Conservation (phyloP, 768 basidiomycete genomes). For the Collybia mongolica region DNA sequence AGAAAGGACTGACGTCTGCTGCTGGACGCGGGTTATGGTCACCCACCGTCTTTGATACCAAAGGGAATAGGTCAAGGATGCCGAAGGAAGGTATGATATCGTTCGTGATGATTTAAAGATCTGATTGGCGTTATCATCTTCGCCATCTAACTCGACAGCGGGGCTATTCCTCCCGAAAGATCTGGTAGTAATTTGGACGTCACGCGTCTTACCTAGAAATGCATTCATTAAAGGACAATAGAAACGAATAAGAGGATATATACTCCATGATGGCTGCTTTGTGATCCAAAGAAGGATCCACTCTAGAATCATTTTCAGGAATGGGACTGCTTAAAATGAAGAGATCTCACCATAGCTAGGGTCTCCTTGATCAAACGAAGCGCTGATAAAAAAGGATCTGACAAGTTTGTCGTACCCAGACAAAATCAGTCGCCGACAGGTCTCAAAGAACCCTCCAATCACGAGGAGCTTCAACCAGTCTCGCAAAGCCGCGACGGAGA, state of each 20-base stretch:
- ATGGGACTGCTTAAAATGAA: not conserved
- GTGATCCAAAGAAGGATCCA: constrained; percentile 64
- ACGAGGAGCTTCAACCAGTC: constrained; percentile 54
- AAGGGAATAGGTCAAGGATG: constrained; percentile 30
- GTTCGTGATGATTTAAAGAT: constrained; percentile 17
- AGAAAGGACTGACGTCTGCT: constrained; percentile 4
- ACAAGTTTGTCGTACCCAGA: constrained; percentile 32
- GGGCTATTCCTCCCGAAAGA: constrained; percentile 23
- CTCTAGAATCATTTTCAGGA: constrained; percentile 23
- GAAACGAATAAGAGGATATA: constrained; percentile 23
- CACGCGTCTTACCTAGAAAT: constrained; percentile 36
- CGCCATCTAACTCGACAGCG: constrained; percentile 22
- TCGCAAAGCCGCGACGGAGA: constrained; percentile 41
- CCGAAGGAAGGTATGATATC: constrained; percentile 29
- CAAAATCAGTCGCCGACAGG: constrained; percentile 37
- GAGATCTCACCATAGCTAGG: constrained; percentile 21
- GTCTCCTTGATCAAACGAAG: constrained; percentile 45
- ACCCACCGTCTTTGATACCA: constrained; percentile 33
- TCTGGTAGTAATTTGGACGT: constrained; percentile 45
- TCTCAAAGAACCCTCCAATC: constrained; percentile 53
- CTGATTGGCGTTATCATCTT: constrained; percentile 17
- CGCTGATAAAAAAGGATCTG: constrained; percentile 49
- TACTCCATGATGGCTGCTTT: constrained; percentile 54
- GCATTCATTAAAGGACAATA: not conserved
- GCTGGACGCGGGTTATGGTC: constrained; percentile 15